These are phyloP conservation scores for Tremella yokohamensis DNA, from an alignment of 768 basidiomycete genomes.

Conservation along the genomic window DNA sequence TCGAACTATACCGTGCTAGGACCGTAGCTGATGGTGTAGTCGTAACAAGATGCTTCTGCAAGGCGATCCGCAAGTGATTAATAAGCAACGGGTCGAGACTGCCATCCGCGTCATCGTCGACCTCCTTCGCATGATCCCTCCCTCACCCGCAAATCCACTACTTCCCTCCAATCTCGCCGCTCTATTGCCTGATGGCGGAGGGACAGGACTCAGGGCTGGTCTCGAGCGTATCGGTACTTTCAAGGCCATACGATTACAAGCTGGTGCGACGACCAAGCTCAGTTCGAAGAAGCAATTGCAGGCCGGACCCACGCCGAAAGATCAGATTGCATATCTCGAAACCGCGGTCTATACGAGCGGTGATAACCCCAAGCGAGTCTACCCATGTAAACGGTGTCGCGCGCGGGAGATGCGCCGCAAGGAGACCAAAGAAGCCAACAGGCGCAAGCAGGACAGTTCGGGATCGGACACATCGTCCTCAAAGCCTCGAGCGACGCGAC, in stretches of 20 bases:
- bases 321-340: conserved; percentile 38
- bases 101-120: conserved; percentile 45
- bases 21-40: conserved; percentile 8
- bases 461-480: conserved; percentile 35
- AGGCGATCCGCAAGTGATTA: conserved; percentile 42
- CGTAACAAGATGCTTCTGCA: conserved; percentile 33
- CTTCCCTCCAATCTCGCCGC: conserved; percentile 21
- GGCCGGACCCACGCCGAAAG: conserved; percentile 28
- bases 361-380: conserved; percentile 42
- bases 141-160: conserved; percentile 12
- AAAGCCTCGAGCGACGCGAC: conserved; percentile 9
- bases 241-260: conserved; percentile 31
- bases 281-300: conserved; percentile 42
- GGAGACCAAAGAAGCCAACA: conserved; percentile 34
- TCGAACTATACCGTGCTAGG: not conserved
- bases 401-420: conserved; percentile 36
- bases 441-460: conserved; percentile 31
- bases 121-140: conserved; percentile 30
- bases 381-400: conserved; percentile 45
- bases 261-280: conserved; percentile 41
- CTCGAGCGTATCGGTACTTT: conserved; percentile 37
- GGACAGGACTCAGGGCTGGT: conserved; percentile 21
- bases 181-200: conserved; percentile 20
- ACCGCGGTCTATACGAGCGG: conserved; percentile 47
- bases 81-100: conserved; percentile 43